phyloP scores from a whole-genome alignment of 306 rosid genomes.

The Medicago truncatula region MtrunA17r5.0-ANR NC_053044.1:5514501-5515000 shows the following conservation, averaged over 20 bases:
- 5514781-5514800: not conserved
- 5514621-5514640: conserved; percentile 62
- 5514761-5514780: too few relatives aligned
- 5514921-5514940: conserved; percentile 56
- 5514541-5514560: conserved; percentile 68
- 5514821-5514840: conserved; percentile 67
- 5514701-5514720: too few relatives aligned
- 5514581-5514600: conserved; percentile 88
- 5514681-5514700: too few relatives aligned
- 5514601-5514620: conserved; percentile 61
- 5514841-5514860: conserved; percentile 60
- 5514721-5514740: too few relatives aligned
- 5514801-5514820: conserved; percentile 53
- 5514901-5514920: conserved; percentile 67
- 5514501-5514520: conserved; percentile 69
- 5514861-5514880: conserved; percentile 54
- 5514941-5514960: conserved; percentile 74
- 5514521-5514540: conserved; percentile 70
- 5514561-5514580: conserved; percentile 69
- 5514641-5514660: too few relatives aligned
- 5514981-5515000: conserved; percentile 72
- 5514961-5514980: conserved; percentile 77
- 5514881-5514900: conserved; percentile 70
- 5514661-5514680: too few relatives aligned
- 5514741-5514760: too few relatives aligned